Evolutionary conservation across 176 grass and related monocot species (phyloP).

Genomic region (Puccinellia tenuiflora): DNA sequence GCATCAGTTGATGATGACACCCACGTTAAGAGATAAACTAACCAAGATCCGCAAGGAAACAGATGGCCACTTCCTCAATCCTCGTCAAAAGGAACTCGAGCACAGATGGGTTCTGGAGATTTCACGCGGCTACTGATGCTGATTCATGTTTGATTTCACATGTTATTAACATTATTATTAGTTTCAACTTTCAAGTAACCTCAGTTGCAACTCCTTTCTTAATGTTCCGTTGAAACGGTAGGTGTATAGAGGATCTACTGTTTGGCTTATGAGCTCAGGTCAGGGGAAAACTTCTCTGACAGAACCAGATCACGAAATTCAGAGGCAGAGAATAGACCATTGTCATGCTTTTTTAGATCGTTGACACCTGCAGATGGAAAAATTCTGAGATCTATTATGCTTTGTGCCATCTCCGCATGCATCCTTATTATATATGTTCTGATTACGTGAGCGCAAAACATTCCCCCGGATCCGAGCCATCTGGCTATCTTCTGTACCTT

Average conservation of each 20-base stretch:
- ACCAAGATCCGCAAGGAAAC: not conserved
- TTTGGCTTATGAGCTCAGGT: not conserved
- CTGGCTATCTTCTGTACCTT: not conserved
- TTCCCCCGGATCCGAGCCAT: not conserved
- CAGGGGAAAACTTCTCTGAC: not conserved
- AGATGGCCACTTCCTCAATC: not conserved
- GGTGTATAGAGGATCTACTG: not conserved
- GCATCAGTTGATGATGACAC: slow-evolving; percentile 13
- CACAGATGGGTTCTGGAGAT: not conserved
- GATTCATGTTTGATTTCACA: not conserved
- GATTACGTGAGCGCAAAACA: not conserved
- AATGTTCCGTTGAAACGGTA: slow-evolving; percentile 20
- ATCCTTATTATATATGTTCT: not conserved
- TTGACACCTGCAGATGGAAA: not conserved
- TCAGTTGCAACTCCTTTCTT: not conserved
- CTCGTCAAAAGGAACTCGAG: not conserved
- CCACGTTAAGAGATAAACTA: not conserved
- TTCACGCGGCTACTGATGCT: not conserved
- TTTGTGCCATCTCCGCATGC: no score
- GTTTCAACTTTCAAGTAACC: no score
- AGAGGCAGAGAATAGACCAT: not conserved
- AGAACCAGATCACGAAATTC: not conserved
- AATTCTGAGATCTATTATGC: no score
- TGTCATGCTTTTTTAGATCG: no score
- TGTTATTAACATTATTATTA: not conserved